Percentiles rank a stretch among this genome's conserved stretches.
Conservation (phyloP, 352 stramenopile genomes). For the Plasmopara muralis region DNA sequence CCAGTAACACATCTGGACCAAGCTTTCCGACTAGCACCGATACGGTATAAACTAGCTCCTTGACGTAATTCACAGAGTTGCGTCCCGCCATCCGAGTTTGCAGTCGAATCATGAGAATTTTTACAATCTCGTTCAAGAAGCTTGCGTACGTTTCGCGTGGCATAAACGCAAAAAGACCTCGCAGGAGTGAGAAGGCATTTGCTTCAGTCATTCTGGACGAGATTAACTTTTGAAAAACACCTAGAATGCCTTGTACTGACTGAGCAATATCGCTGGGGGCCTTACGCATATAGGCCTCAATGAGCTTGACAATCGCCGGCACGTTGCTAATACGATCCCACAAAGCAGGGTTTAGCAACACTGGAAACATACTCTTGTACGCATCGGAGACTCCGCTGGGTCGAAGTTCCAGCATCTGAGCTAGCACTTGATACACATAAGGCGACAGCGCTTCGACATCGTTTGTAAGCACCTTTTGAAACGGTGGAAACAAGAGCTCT, state of each 20-base stretch:
- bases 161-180: conserved; percentile 86
- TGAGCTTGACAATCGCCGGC: conserved; percentile 93
- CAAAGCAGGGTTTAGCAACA: conserved; percentile 89
- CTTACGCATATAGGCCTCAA: conserved; percentile 96
- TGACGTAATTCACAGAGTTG: conserved; percentile 75
- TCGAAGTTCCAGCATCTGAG: conserved; percentile 95
- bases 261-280: conserved; percentile 84
- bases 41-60: conserved; percentile 88
- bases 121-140: conserved; percentile 89
- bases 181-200: conserved; percentile 91
- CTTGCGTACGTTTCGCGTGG: conserved; percentile 59
- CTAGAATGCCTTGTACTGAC: conserved; percentile 84
- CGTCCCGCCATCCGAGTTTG: conserved; percentile 87
- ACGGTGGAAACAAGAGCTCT: conserved; percentile 94
- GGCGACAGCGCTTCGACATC: conserved; percentile 92
- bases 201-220: conserved; percentile 89
- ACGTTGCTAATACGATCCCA: conserved; percentile 98
- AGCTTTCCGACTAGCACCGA: conserved; percentile 87
- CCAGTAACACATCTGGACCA: conserved; percentile 69
- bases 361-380: conserved; percentile 94
- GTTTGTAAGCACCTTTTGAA: conserved; percentile 95
- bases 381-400: conserved; percentile 81
- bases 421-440: conserved; percentile 99
- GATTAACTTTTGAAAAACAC: conserved; percentile 98
- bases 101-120: conserved; percentile 93